phyloP scores from a whole-genome alignment of 2,329 filamentous ascomycete genomes.

The Beauveria sp. region DNA sequence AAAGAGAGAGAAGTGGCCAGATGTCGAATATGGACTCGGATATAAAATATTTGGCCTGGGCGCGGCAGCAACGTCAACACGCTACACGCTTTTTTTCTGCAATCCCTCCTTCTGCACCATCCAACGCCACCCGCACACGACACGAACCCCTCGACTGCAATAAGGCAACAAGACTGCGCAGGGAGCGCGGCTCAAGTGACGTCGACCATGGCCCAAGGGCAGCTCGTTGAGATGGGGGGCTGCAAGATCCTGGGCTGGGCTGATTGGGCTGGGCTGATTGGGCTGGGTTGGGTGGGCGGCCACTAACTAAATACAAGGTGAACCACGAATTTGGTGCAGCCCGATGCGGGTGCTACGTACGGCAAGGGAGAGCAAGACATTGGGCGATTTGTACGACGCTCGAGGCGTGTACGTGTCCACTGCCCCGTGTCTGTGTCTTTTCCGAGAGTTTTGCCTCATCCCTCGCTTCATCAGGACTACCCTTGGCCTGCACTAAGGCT shows the following conservation, averaged over 20 bases:
- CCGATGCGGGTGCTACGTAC: background rate
- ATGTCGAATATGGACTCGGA: background rate
- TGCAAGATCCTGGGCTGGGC: background rate
- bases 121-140: background rate
- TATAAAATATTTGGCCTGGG: background rate
- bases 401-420: background rate
- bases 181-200: constrained; percentile 7
- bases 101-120: background rate
- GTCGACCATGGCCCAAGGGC: background rate
- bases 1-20: background rate
- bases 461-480: no score
- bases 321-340: background rate
- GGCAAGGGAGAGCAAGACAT: background rate
- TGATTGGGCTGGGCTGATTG: background rate
- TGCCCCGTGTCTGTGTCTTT: no score
- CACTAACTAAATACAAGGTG: background rate
- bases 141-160: background rate
- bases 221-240: background rate
- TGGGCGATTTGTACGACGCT: background rate
- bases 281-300: background rate
- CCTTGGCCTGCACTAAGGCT: background rate
- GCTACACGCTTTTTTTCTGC: background rate
- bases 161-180: background rate
- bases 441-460: no score
- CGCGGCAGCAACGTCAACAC: background rate